Percentiles rank a stretch among this genome's conserved stretches.
Conservation (phyloP, 2,329 filamentous ascomycete genomes). For the Exophiala alcalophila region DNA sequence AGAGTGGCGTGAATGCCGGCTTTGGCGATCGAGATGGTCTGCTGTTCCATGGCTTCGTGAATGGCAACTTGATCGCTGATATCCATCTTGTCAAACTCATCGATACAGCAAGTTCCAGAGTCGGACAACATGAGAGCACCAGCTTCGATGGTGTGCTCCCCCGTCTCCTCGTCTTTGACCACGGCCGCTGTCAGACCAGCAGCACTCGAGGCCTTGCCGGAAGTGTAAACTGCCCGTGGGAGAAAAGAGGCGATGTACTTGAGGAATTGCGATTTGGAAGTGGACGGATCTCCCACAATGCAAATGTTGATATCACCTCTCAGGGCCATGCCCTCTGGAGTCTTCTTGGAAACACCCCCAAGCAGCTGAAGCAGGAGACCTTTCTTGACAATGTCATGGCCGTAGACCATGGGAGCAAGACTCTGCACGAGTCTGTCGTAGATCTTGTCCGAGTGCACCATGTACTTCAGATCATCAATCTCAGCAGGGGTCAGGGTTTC, state of each 20-base stretch:
- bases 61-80: slow-evolving; percentile 95
- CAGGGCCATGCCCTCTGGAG: slow-evolving; percentile 89
- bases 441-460: slow-evolving; percentile 95
- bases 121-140: slow-evolving; percentile 96
- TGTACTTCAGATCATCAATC: slow-evolving; percentile 83
- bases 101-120: slow-evolving; percentile 96
- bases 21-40: slow-evolving; percentile 98
- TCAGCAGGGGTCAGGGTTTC: slow-evolving; percentile 81
- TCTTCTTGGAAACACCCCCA: slow-evolving; percentile 90
- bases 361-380: slow-evolving; percentile 89
- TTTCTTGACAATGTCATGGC: slow-evolving; percentile 97
- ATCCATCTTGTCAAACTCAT: slow-evolving; percentile 99
- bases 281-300: slow-evolving; percentile 94
- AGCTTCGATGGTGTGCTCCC: slow-evolving; percentile 97
- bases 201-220: slow-evolving; percentile 93
- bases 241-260: slow-evolving; percentile 91
- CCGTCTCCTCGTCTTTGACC: slow-evolving; percentile 96
- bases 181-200: slow-evolving; percentile 96
- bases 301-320: slow-evolving; percentile 99
- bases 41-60: slow-evolving; percentile 99
- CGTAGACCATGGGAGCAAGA: slow-evolving; percentile 94
- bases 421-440: slow-evolving; percentile 91
- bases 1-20: slow-evolving; percentile 96
- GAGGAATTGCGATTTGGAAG: slow-evolving; percentile 95
- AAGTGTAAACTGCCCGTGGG: slow-evolving; percentile 96